These are phyloP conservation scores for Torulaspora microellipsoides DNA, from an alignment of 805 yeast genomes.

Conservation along the genomic window DNA sequence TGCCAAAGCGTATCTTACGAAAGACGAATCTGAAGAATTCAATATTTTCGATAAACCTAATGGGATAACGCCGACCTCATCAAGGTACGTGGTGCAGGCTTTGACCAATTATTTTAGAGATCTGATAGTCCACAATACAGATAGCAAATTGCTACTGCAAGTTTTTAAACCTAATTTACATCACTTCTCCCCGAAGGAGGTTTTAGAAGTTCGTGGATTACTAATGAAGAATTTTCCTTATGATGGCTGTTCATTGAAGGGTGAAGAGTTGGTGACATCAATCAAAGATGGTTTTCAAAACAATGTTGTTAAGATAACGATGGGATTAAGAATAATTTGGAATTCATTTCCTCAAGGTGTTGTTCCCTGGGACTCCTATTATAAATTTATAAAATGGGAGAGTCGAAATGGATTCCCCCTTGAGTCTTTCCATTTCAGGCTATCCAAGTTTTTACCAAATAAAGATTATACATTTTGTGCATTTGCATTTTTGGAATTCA, in stretches of 20 bases:
- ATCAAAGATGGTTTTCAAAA: slow-evolving; percentile 19
- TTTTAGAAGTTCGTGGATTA: slow-evolving; percentile 25
- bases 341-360: slow-evolving; percentile 34
- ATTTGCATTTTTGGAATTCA: slow-evolving; percentile 37
- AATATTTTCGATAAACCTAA: slow-evolving; percentile 19
- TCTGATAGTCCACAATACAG: slow-evolving; percentile 17
- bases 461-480: slow-evolving; percentile 35
- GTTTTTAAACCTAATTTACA: slow-evolving; percentile 37
- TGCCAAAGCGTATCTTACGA: slow-evolving; percentile 24
- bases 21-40: slow-evolving; percentile 7
- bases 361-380: slow-evolving; percentile 35
- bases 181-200: slow-evolving; percentile 33
- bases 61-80: slow-evolving; percentile 32
- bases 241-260: slow-evolving; percentile 37
- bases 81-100: slow-evolving; percentile 35
- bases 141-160: slow-evolving; percentile 25
- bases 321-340: slow-evolving; percentile 35
- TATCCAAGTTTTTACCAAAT: slow-evolving; percentile 35
- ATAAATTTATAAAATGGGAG: slow-evolving; percentile 29
- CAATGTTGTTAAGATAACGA: slow-evolving; percentile 27
- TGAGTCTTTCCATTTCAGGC: slow-evolving; percentile 33
- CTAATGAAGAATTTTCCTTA: slow-evolving; percentile 34
- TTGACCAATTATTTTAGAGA: slow-evolving; percentile 32
- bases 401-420: slow-evolving; percentile 21
- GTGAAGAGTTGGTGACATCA: slow-evolving; percentile 26